Percentiles rank a stretch among this genome's conserved stretches.
phyloP scores from a whole-genome alignment of 2,329 filamentous ascomycete species.

The Hirsutella rhossiliensis region DNA sequence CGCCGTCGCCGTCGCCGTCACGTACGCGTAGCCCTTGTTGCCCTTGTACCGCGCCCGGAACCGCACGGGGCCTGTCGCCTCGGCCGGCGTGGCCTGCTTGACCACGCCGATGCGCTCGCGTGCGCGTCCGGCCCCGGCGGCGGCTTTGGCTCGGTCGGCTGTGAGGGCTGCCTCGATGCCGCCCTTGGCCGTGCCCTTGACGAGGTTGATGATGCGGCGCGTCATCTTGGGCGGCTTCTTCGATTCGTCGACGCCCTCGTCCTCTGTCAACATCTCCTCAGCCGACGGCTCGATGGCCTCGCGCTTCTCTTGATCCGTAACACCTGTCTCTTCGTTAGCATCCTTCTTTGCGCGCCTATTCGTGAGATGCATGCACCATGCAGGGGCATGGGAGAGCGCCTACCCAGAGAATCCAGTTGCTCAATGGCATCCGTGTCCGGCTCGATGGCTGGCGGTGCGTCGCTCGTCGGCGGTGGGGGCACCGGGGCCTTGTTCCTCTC shows the following conservation, averaged over 20 bases:
- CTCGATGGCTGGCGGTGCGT: conserved; percentile 21
- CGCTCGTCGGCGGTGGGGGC: conserved; percentile 39
- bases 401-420: conserved; percentile 22
- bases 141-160: conserved; percentile 60
- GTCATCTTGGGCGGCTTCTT: conserved; percentile 33
- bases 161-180: conserved; percentile 61
- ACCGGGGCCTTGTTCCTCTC: conserved; percentile 72
- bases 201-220: conserved; percentile 42
- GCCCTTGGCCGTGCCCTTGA: conserved; percentile 59
- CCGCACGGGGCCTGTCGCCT: conserved; percentile 56
- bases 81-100: conserved; percentile 23
- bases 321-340: conserved; percentile 18
- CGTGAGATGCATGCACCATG: not conserved
- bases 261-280: too few relatives aligned
- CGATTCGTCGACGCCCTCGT: conserved; percentile 22
- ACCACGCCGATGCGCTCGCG: conserved; percentile 63
- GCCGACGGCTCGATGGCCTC: conserved; percentile 39
- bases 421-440: conserved; percentile 32
- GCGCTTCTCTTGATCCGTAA: conserved; percentile 53
- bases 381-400: too few relatives aligned
- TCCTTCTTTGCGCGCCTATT: not conserved
- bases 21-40: conserved; percentile 59
- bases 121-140: conserved; percentile 42
- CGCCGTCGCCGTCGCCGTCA: conserved; percentile 53
- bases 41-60: conserved; percentile 63